Conservation (phyloP, 1,139 yeast species). For the Geotrichum klebahnii region DNA sequence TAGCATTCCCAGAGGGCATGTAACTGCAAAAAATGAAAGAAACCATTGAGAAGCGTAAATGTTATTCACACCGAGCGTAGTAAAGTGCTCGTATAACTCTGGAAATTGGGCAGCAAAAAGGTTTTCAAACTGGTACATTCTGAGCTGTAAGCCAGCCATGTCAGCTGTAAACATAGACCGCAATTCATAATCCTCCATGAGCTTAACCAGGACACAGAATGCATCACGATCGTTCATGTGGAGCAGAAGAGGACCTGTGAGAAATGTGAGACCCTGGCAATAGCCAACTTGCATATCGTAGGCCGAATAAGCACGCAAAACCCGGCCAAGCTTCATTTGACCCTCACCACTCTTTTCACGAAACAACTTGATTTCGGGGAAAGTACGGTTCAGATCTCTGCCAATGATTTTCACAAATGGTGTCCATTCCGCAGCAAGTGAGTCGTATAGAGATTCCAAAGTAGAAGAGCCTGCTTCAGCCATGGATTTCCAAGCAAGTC, state of each 20-base stretch:
- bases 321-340: constrained; percentile 49
- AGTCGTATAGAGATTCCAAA: constrained; percentile 41
- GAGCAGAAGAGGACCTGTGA: constrained; percentile 60
- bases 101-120: constrained; percentile 46
- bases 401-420: constrained; percentile 53
- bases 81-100: constrained; percentile 48
- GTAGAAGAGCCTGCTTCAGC: constrained; percentile 36
- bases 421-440: constrained; percentile 44
- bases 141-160: constrained; percentile 53
- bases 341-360: constrained; percentile 46
- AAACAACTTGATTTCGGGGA: constrained; percentile 55
- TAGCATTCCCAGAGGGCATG: constrained; percentile 52
- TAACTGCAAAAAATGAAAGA: constrained; percentile 59
- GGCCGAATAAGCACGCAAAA: constrained; percentile 62
- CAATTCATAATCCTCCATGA: constrained; percentile 61
- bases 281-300: constrained; percentile 68
- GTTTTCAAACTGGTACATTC: constrained; percentile 52
- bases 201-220: constrained; percentile 53
- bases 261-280: constrained; percentile 65
- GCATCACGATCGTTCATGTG: constrained; percentile 49
- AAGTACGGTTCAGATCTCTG: constrained; percentile 61
- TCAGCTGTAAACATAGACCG: constrained; percentile 58
- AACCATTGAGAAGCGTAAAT: constrained; percentile 57
- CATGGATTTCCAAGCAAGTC: constrained; percentile 41
- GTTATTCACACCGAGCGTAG: constrained; percentile 35